Conservation (phyloP, 2,329 filamentous ascomycete genomes). For the Coniochaeta sp. region DNA sequence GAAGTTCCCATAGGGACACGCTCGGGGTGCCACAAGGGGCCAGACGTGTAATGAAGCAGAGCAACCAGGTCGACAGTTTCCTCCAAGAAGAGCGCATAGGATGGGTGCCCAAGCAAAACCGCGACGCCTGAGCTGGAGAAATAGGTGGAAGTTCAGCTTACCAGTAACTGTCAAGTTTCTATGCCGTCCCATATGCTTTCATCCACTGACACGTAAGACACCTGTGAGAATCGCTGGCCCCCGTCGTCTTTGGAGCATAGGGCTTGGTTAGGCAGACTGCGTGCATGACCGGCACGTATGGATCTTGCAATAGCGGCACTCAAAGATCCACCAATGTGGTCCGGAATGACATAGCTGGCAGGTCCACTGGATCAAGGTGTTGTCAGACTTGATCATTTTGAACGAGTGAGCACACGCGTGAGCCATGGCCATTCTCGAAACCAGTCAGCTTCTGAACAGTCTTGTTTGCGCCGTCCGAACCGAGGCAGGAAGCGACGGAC, state of each 20-base stretch:
- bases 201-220: background rate
- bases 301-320: constrained; percentile 62
- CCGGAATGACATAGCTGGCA: constrained; percentile 59
- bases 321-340: constrained; percentile 61
- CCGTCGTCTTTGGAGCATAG: background rate
- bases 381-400: constrained; percentile 60
- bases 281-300: constrained; percentile 56
- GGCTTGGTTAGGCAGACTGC: constrained; percentile 27
- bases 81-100: background rate
- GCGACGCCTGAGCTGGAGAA: background rate
- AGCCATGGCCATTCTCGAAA: constrained; percentile 42
- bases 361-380: constrained; percentile 56
- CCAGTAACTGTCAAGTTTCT: background rate
- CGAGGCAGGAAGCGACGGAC: background rate
- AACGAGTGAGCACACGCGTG: constrained; percentile 55
- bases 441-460: background rate
- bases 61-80: background rate
- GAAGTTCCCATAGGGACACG: background rate
- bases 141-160: background rate
- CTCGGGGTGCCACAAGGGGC: background rate
- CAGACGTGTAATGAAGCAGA: background rate
- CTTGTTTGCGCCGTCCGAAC: background rate
- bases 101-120: background rate
- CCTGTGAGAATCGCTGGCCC: background rate
- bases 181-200: background rate